Evolutionary conservation across 2,329 filamentous ascomycete genomes (phyloP).

Genomic region (Cercospora zeina): DNA sequence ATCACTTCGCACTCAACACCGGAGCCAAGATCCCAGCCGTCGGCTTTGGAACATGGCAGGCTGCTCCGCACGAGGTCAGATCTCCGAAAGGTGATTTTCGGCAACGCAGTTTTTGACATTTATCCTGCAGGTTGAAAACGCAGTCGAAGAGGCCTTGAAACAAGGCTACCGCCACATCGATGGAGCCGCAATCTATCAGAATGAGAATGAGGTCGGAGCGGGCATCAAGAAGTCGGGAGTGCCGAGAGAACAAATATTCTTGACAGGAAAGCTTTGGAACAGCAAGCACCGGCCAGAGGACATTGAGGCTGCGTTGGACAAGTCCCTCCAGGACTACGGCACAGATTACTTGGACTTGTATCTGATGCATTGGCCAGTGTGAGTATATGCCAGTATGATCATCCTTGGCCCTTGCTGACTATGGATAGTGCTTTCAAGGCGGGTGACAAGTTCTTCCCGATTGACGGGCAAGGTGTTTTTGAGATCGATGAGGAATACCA

Average conservation of each 20-base stretch:
- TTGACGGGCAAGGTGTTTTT: constrained; percentile 30
- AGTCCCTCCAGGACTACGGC: constrained; percentile 47
- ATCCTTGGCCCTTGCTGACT: not conserved
- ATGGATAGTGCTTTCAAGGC: constrained; percentile 23
- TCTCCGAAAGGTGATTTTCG: not conserved
- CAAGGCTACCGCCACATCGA: constrained; percentile 46
- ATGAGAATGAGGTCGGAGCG: constrained; percentile 35
- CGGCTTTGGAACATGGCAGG: constrained; percentile 45
- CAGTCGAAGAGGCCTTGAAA: constrained; percentile 39
- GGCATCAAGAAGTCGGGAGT: constrained; percentile 35
- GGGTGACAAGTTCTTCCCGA: constrained; percentile 46
- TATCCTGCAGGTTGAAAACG: constrained; percentile 32
- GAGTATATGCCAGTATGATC: constrained; percentile 44
- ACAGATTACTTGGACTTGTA: constrained; percentile 53
- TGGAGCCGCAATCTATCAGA: constrained; percentile 42
- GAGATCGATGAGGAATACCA: constrained; percentile 41
- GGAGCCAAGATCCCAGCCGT: constrained; percentile 44
- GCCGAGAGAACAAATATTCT: constrained; percentile 37
- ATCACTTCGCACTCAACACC: constrained; percentile 42
- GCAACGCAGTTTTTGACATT: constrained; percentile 41
- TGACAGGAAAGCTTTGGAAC: constrained; percentile 64
- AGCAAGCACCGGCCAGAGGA: constrained; percentile 58
- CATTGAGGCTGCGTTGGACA: constrained; percentile 25
- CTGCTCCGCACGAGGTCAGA: constrained; percentile 36
- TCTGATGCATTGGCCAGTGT: constrained; percentile 53